Evolutionary conservation across 1,284 basidiomycete species (phyloP), one percentile per base, ranked within the genome.

Genomic region (Trichosporon sp.): DNA sequence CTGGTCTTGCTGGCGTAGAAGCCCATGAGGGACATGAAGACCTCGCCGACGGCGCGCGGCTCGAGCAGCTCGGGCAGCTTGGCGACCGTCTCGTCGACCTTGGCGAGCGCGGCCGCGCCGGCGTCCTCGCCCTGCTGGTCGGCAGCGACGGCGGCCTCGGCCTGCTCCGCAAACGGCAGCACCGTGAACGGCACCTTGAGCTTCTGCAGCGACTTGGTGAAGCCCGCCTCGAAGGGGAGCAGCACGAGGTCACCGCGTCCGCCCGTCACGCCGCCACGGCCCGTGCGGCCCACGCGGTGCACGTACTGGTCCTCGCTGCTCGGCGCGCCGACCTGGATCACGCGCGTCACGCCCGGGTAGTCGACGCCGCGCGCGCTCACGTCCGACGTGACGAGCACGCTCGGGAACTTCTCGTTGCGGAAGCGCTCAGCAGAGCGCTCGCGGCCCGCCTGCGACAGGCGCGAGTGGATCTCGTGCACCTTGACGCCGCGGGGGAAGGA

Each of bases 311-410:
- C 91, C 11, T 87, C 81, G 5, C 82, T 86, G 7, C 84, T 80
- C 0, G 96, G 94, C 4, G 92, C 85, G 69, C 96, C 93, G 67
- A 99, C 85, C 82, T 98, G 96, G 75, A 99, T 93, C 67, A 98
- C 92, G 31, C 95, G 89, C 0, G 94, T 95, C 25, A 97, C 93
- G 27, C 89, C 89, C 7, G 92, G 92, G 80, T 95, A 95, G 81
- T 95, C 92, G 68, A 97, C 89, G 23, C 93, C 93, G 68, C 93
- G 89, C 11, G 94, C 93, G 12, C 92, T 94, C 1, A 98, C 91
- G 76, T 98, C 95, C 0, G 92, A 94, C 1, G 90, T 92, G 74
- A 98, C 86, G 70, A 98, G 87, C 29, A 98, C 85, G 1, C 85
- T 87, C 18, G 88, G 87, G 1, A 85, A 83, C 25, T 79, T 86